These are phyloP conservation scores for Leishmania mexicana DNA, from an alignment of 208 protist genomes.

Conservation along the genomic window DNA sequence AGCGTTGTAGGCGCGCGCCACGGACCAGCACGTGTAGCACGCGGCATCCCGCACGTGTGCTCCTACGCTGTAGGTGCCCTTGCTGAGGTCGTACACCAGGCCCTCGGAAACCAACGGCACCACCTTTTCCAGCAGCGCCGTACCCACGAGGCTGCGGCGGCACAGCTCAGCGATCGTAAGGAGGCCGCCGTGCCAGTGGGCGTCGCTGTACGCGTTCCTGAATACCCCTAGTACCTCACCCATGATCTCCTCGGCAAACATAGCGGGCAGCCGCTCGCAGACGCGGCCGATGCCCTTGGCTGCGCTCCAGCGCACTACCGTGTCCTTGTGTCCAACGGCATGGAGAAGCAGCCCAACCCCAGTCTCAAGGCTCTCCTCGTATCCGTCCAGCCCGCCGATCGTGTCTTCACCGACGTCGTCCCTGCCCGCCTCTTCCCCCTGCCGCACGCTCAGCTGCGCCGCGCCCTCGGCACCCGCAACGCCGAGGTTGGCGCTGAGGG, in stretches of 20 bases:
- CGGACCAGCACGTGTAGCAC: slow-evolving; percentile 98
- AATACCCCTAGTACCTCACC: slow-evolving; percentile 81
- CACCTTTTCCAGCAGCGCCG: slow-evolving; percentile 68
- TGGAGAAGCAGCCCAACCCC: slow-evolving; percentile 74
- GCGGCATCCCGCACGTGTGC: slow-evolving; percentile 98
- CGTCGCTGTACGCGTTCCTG: slow-evolving; percentile 57
- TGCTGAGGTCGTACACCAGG: slow-evolving; percentile 94
- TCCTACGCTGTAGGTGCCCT: slow-evolving; percentile 96
- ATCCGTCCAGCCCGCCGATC: slow-evolving; percentile 48
- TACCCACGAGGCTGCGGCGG: slow-evolving; percentile 92
- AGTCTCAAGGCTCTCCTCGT: slow-evolving; percentile 77
- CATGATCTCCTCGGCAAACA: slow-evolving; percentile 93
- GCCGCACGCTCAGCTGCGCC: neutral
- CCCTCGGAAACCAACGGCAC: slow-evolving; percentile 82
- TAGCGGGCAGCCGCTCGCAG: slow-evolving; percentile 88
- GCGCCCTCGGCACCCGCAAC: slow-evolving; percentile 4
- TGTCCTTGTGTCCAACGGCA: slow-evolving; percentile 88
- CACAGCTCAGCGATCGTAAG: slow-evolving; percentile 97
- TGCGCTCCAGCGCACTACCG: slow-evolving; percentile 96
- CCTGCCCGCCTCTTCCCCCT: slow-evolving; percentile 2
- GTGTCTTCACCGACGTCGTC: slow-evolving; percentile 41
- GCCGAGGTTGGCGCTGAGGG: slow-evolving; percentile 72
- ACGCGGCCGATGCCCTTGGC: slow-evolving; percentile 97
- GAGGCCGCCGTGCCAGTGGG: slow-evolving; percentile 96
- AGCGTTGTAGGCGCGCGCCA: slow-evolving; percentile 97